A percentile compares a stretch with the other conserved stretches of the same genome.
Conservation (phyloP, 768 basidiomycete genomes). For the Scleroderma bovista region DNA sequence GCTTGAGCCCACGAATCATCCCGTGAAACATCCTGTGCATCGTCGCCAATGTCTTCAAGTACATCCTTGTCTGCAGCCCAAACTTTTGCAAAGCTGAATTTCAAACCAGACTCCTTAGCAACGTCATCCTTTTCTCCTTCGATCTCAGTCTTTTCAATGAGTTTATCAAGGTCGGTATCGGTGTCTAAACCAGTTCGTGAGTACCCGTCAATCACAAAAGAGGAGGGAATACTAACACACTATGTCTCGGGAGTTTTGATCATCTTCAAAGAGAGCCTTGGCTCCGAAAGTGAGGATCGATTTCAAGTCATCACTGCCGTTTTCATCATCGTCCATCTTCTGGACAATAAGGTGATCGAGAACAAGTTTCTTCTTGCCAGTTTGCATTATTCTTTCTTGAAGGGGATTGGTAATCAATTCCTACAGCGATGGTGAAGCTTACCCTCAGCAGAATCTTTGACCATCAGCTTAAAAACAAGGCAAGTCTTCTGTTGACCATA, state of each 20-base stretch:
- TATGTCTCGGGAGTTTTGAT: constrained; percentile 56
- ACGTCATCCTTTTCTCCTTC: constrained; percentile 54
- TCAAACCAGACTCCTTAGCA: constrained; percentile 45
- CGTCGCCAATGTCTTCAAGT: constrained; percentile 63
- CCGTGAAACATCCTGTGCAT: constrained; percentile 40
- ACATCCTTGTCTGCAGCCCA: constrained; percentile 79
- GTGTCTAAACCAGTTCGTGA: constrained; percentile 44
- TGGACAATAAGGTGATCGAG: constrained; percentile 95
- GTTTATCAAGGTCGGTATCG: constrained; percentile 75
- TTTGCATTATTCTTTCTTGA: constrained; percentile 83
- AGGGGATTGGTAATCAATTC: constrained; percentile 4
- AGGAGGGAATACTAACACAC: constrained; percentile 42
- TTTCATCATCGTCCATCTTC: constrained; percentile 86
- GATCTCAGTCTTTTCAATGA: constrained; percentile 81
- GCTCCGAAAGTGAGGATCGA: constrained; percentile 90
- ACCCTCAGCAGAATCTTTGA: constrained; percentile 92
- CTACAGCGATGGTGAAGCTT: constrained; percentile 5
- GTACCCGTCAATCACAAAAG: neutral
- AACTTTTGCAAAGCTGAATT: constrained; percentile 87
- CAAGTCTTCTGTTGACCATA: constrained; percentile 95
- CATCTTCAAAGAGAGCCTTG: constrained; percentile 73
- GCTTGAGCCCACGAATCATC: constrained; percentile 81
- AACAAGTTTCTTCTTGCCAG: constrained; percentile 92
- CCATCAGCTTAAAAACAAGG: constrained; percentile 93
- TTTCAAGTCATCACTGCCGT: constrained; percentile 72